Base-by-base conservation (phyloP, 106 monocot genomes). In the Allium cepa region DNA sequence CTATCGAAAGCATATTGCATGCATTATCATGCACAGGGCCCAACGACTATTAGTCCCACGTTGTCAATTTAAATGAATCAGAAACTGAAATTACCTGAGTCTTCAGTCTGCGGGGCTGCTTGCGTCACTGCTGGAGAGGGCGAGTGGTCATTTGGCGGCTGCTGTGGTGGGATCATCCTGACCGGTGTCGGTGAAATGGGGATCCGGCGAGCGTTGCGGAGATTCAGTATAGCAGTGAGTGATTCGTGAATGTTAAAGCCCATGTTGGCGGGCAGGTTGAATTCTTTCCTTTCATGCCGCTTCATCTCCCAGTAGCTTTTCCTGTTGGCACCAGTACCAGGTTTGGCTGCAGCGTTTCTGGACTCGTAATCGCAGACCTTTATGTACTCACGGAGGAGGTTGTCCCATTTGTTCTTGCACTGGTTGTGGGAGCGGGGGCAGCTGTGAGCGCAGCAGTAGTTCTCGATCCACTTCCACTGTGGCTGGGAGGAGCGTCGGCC, bases 401-500 rank as follows among this genome's bases (percentile, higher is more conserved):
- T 88, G 67, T 88, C 83, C 88, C 88, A 88, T 66, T 84, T 83
- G 70, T 88, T 81, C 64, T 88, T 88, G n/a, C n/a, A n/a, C n/a
- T n/a, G n/a, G n/a, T n/a, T n/a, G n/a, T n/a, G n/a, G n/a, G 53
- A 9, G 8, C 10, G 53, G 53, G 12, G 8, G 53, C 10, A 12
- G 53, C 8, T 8, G 8, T 9, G 53, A 12, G 12, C 10, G 53
- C 8, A 12, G 12, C 10, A 12, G 78, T 84, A 79, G 78, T 84
- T 84, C 84, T 83, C 88, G 22, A 88, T 79, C 88, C 84, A 88
- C 79, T 88, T 84, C 88, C 88, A 88, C 70, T 81, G 78, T 58
- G 72, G 78, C 78, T 88, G 83, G 7, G 83, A 83, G n/a, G 91
- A 77, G 11, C 75, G 68, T 0, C 53, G 67, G 27, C 53, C 45